Conservation (phyloP, 345 rosid species). For the Gossypium turneri region DNA sequence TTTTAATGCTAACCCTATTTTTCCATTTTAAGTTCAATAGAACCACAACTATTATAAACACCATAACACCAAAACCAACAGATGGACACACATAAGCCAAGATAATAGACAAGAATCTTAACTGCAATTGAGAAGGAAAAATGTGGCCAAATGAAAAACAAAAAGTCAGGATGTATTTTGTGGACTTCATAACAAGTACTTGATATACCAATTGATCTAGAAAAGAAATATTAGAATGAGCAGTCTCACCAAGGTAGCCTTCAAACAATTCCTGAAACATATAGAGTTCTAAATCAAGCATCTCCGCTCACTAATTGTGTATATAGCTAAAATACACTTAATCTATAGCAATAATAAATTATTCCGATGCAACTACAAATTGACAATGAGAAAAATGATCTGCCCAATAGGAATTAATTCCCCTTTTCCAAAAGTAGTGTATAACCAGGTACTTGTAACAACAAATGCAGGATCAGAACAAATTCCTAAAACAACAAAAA, state of each 20-base stretch:
- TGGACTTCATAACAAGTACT: background rate
- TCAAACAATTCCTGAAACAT: background rate
- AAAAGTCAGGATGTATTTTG: slow-evolving; percentile 2
- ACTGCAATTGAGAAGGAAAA: background rate
- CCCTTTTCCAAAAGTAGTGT: background rate
- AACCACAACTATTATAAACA: background rate
- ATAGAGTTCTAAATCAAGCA: background rate
- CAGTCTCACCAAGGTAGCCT: background rate
- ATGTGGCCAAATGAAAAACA: background rate
- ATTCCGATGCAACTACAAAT: background rate
- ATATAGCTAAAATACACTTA: background rate
- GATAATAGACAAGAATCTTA: background rate
- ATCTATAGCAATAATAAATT: background rate
- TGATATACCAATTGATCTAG: background rate
- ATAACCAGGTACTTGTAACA: background rate
- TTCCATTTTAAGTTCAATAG: background rate
- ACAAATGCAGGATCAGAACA: background rate
- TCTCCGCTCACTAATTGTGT: background rate
- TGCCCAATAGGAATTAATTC: background rate
- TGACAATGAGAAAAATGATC: background rate
- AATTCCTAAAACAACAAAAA: background rate
- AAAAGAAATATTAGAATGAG: background rate
- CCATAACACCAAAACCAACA: background rate
- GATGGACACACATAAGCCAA: background rate
- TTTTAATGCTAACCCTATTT: background rate